Evolutionary conservation across 2,329 filamentous ascomycete species (phyloP), one percentile per base, ranked within the genome.

Genomic region (Clonostachys rosea): DNA sequence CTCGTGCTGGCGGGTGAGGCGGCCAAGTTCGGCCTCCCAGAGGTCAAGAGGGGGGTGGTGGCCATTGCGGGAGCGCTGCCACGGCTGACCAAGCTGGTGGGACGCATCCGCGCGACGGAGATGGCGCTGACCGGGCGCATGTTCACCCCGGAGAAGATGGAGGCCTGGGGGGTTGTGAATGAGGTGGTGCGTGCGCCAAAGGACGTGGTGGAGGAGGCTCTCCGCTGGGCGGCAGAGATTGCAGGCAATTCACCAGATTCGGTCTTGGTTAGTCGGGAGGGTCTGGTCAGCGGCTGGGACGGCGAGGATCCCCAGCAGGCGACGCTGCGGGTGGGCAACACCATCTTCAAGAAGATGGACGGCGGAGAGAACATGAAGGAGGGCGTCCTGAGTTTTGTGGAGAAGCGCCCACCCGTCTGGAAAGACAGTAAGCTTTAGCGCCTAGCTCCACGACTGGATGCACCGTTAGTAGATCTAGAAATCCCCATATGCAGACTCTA

Each of bases 261-360:
- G 20, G 79, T 92, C 34, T 81, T 91, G 56, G 84, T 89, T n/a
- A 84, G 74, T 50, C 74, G 87, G 18, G 83, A 84, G 59, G 88
- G 87, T 0, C 59, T 94, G 44, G 79, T 86, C 63, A 65, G 87
- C 52, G 87, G 84, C 0, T 91, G 86, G 86, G 87, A 89, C 56
- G 78, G 74, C 1, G 66, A 84, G 17, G 80, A 83, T 11, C 85
- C 83, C 0, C 80, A 83, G 61, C 74, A 79, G 50, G 85, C 69
- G 10, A 88, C 82, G 35, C 70, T 69, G 50, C 59, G 79, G 52
- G 61, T 87, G 47, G 70, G 75, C 14, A 73, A 80, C 46, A 75
- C 75, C 2, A 78, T 83, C 71, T 84, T 79, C 57, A 69, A 69
- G 46, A 70, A 70, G 49, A 72, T 91, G 47, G 73, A 84, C 51